These are phyloP conservation scores for Vicia sativa DNA, from an alignment of 306 rosid genomes.

Conservation along the genomic window DNA sequence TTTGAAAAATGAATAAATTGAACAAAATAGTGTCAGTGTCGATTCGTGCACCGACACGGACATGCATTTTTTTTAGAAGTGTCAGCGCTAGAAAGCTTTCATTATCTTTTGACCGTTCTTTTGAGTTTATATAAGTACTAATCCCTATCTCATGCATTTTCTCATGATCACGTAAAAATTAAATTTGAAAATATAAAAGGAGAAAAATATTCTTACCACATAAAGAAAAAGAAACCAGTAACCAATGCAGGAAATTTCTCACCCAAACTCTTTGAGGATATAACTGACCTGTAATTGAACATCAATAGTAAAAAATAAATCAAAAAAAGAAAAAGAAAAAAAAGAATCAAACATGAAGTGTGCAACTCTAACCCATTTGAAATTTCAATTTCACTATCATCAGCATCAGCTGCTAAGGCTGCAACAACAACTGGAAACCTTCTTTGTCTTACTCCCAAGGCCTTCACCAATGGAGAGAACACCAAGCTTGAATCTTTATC, in stretches of 20 bases:
- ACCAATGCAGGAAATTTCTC: constrained; percentile 29
- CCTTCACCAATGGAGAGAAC: not conserved
- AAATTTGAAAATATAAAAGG: too few relatives aligned
- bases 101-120: too few relatives aligned
- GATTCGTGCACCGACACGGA: too few relatives aligned
- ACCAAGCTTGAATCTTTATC: not conserved
- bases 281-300: constrained; percentile 8
- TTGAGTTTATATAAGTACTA: too few relatives aligned
- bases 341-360: not conserved
- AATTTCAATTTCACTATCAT: constrained; percentile 5
- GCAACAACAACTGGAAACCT: constrained; percentile 11
- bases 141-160: too few relatives aligned
- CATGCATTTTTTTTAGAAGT: too few relatives aligned
- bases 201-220: too few relatives aligned
- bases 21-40: too few relatives aligned
- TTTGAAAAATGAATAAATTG: too few relatives aligned
- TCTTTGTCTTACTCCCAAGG: not conserved
- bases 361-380: constrained; percentile 3
- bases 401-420: constrained; percentile 26
- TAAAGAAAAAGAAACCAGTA: constrained; percentile 33
- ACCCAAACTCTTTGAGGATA: constrained; percentile 24
- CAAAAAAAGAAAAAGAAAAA: not conserved
- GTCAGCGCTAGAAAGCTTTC: too few relatives aligned
- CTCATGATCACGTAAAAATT: too few relatives aligned
- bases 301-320: not conserved